Evolutionary conservation across 805 yeast species (phyloP).

Genomic region (Nakazawaea anatomiae): DNA sequence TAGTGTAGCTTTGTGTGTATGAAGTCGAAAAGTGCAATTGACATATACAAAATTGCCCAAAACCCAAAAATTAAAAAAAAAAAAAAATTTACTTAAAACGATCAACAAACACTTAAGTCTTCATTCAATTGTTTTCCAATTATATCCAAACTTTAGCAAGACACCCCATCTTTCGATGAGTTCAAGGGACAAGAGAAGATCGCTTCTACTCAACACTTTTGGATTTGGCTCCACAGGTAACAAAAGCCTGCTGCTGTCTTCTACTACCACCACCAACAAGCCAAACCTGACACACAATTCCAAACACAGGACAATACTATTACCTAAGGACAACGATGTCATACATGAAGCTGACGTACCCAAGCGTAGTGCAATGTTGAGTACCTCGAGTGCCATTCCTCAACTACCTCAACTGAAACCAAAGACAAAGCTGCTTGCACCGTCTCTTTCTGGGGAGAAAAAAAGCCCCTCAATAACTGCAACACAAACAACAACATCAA

Average conservation of each 20-base stretch:
- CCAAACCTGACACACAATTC: background rate
- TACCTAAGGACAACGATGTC: slow-evolving; percentile 5
- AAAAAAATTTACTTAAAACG: no score
- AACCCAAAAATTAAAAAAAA: no score
- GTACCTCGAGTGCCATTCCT: background rate
- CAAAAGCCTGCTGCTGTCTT: background rate
- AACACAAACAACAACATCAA: background rate
- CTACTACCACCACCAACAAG: background rate
- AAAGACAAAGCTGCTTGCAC: background rate
- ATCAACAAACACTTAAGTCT: no score
- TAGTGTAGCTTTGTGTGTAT: no score
- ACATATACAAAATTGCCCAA: no score
- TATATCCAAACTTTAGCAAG: no score
- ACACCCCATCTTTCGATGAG: background rate
- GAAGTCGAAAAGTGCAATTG: no score
- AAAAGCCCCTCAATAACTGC: background rate
- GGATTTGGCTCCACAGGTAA: slow-evolving; percentile 4
- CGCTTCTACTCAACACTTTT: background rate
- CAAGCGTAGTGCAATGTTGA: background rate
- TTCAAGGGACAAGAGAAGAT: slow-evolving; percentile 1
- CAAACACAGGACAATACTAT: slow-evolving; percentile 2
- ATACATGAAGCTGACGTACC: background rate
- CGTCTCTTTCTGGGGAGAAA: background rate
- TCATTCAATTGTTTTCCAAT: no score
- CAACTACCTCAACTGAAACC: background rate